Base-by-base conservation (phyloP, 2,329 filamentous ascomycete species). In the Mariannaea elegans region DNA sequence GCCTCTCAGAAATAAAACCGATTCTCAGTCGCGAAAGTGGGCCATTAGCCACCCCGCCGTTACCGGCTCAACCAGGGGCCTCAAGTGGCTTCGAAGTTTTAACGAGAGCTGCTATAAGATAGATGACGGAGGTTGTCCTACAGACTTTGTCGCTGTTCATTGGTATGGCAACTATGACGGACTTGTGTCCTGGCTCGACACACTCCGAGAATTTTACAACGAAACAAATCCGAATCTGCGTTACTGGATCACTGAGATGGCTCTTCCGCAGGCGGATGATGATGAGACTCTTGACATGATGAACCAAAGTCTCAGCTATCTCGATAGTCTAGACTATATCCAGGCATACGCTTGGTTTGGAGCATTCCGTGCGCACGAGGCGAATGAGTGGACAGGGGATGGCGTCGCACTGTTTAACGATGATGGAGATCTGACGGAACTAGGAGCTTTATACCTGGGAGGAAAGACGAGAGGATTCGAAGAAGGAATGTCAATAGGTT, bases 281-380 rank as follows among this genome's bases (percentile, higher is more conserved):
- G 73, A 75, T 2, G 70, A 67, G 2, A 79, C 76, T 1, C 51
- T 76, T 2, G 59, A 69, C 2, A 80, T 80, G 78, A 75, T 80
- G 75, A 79, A 77, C 32, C 65, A 78, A 59, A 77, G 73, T 32
- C 59, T 80, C 12, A 24, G 59, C 0, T 76, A 75, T 46, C 66
- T 80, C 5, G 78, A 80, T 6, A 58, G 54, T 0, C 63, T 70
- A 0, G 69, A 75, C 10, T 72, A 73, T 18, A 73, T 80, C 1
- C 64, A 75, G 16, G 74, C 70, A 0, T 80, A 80, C 47, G 76
- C 78, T 0, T 80, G 78, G 78, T 80, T 78, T 53, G 78, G 78
- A 1, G 74, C 72, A 0, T 80, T 80, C 39, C 71, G 78, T 2
- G 65, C 70, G 0, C 69, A 75, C 21, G 71, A 78, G 39, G 74